Evolutionary conservation across 2,329 filamentous ascomycete genomes (phyloP), one percentile per base, ranked within the genome.

Genomic region (Chrysosphaeria jannelii): DNA sequence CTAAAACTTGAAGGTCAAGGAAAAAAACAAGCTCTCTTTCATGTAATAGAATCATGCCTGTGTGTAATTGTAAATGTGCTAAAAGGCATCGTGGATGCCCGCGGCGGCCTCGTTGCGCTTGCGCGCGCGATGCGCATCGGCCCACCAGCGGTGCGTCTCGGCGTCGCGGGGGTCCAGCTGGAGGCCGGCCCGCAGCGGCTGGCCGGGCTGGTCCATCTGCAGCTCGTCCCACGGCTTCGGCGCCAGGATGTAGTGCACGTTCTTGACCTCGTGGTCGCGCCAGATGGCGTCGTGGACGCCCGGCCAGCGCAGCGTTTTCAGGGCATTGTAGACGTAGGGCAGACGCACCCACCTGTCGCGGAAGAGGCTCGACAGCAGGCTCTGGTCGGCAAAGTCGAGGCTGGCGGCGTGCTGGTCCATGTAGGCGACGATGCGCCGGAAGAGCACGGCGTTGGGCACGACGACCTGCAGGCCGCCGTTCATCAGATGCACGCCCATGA

Each of bases 151-250:
- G 30, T 62, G 53, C 8, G 47, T 49, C 36, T 49, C 50, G 1
- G 53, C 48, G 4, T 37, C 40, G 17, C 50, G 48, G 12, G 28
- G 26, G 19, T 39, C 38, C 31, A 28, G 37, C 30, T 26, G 10
- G 5, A 27, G 10, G 13, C 29, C 30, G 4, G 8, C 16, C 1
- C 36, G 25, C 8, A 29, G 44, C 37, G 43, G 50, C 18, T 45
- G 39, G 3, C 52, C 53, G 9, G 42, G 32, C 9, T 13, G 5
- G 2, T 34, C 41, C 21, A 21, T 21, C 22, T 51, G 43, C 10
- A 53, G 33, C 39, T 60, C 51, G 19, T 58, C 47, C 60, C 60
- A 66, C 3, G 60, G 60, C 40, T 66, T 66, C 1, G 59, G 33
- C 11, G 33, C 50, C 12, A 65, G 36, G 21, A 66, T 62, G 29